Evolutionary conservation across 805 yeast species (phyloP).

Genomic region (Pichia rugopelliculosa): DNA sequence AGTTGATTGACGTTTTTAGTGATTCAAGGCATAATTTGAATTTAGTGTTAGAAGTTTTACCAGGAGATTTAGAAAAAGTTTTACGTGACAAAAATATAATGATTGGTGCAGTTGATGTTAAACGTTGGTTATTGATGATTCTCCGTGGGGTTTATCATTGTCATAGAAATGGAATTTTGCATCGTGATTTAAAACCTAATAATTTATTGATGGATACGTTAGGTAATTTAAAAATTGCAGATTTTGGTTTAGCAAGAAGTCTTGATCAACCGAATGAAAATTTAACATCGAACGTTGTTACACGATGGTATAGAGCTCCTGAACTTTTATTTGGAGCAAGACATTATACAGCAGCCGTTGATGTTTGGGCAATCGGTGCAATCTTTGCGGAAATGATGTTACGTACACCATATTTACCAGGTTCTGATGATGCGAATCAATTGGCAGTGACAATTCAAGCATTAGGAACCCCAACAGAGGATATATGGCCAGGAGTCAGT

Average conservation of each 20-base stretch:
- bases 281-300: slow-evolving; percentile 89
- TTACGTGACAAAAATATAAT: slow-evolving; percentile 72
- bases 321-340: slow-evolving; percentile 83
- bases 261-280: slow-evolving; percentile 70
- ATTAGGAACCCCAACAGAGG: slow-evolving; percentile 91
- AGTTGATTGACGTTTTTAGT: slow-evolving; percentile 80
- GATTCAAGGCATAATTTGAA: slow-evolving; percentile 57
- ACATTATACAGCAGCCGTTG: slow-evolving; percentile 84
- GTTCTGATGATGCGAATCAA: slow-evolving; percentile 84
- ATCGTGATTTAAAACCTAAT: slow-evolving; percentile 90
- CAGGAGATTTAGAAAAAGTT: slow-evolving; percentile 84
- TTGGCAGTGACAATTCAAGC: slow-evolving; percentile 91
- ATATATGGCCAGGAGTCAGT: slow-evolving; percentile 84
- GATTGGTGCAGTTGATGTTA: slow-evolving; percentile 80
- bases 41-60: slow-evolving; percentile 86
- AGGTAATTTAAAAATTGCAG: slow-evolving; percentile 90
- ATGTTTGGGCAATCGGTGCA: slow-evolving; percentile 94
- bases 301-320: slow-evolving; percentile 97
- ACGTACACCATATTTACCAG: slow-evolving; percentile 91
- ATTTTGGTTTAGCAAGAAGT: slow-evolving; percentile 92
- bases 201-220: slow-evolving; percentile 79
- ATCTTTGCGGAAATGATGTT: slow-evolving; percentile 95
- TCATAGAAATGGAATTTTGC: slow-evolving; percentile 84
- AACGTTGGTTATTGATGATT: slow-evolving; percentile 92
- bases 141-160: slow-evolving; percentile 92